Evolutionary conservation across 768 basidiomycete genomes (phyloP), one percentile per base, ranked within the genome.

Genomic region (Cyclocybe aegerita): DNA sequence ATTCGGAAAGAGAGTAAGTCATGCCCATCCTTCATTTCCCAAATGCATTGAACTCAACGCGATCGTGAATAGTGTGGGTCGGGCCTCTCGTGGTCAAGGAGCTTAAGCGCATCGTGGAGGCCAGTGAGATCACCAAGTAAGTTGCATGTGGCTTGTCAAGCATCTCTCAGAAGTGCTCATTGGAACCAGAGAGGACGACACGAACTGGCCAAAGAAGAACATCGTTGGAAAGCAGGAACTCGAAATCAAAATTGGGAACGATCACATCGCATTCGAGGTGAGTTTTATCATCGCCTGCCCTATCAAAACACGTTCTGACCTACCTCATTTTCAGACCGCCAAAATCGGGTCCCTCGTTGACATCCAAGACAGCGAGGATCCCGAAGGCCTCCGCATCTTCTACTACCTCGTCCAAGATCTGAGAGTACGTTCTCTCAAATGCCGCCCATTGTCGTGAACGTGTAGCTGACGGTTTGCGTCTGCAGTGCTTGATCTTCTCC

Each of bases 401-500:
- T 99, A 99, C 71, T 99, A 98, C 67, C 82, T 99, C 23, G 93
- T 99, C 4, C 97, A 99, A 70, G 97, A 99, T 69, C 75, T 99
- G 62, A 97, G 92, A 81, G 96, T 89, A 49, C 35, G 80, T 61
- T 8, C 2, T 38, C 43, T 32, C 35, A 31, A 38, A 53, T 30
- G 43, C 9, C 41, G 2, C 45, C 56, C 7, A 41, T n/a, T 37
- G 10, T 32, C 44, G 17, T 53, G n/a, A 10, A 23, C 17, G 11
- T 16, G 7, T 6, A 38, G 23, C 40, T 16, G 41, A 4, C 40
- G 41, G 9, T 7, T 7, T 29, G 4, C 6, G 41, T 14, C 17
- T 30, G 5, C 61, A 99, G 96, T 98, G 95, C 72, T 81, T 98
- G 53, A 95, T 99, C 59, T 97, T 98, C 70, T 98, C 97, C 7